Conservation (phyloP, 2,329 filamentous ascomycete genomes). For the Bretziella fagacearum region DNA sequence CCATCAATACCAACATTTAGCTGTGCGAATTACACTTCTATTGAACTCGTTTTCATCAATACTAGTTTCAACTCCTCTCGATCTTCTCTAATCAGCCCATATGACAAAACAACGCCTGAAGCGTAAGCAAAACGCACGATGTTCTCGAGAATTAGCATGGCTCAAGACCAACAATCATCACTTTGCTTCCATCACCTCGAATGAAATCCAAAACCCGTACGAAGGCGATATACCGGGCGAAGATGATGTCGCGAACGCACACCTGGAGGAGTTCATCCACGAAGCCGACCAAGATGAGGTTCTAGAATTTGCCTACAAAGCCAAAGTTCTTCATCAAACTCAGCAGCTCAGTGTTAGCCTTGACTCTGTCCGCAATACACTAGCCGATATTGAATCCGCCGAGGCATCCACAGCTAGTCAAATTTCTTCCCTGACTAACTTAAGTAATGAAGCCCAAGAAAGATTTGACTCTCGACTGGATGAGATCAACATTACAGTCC, state of each 20-base stretch:
- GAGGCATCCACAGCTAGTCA: constrained; percentile 10
- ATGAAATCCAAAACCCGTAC: background rate
- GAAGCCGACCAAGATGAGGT: constrained; percentile 7
- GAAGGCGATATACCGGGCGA: background rate
- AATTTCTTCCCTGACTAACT: constrained; percentile 5
- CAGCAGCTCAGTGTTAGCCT: constrained; percentile 4
- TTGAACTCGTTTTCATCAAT: too few relatives aligned
- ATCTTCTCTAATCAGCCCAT: too few relatives aligned
- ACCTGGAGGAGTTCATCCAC: constrained; percentile 8
- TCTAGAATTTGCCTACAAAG: constrained; percentile 12
- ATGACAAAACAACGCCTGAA: too few relatives aligned
- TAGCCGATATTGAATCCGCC: constrained; percentile 9
- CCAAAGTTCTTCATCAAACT: constrained; percentile 9
- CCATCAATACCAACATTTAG: too few relatives aligned
- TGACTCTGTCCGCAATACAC: constrained; percentile 8
- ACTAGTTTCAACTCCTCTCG: too few relatives aligned
- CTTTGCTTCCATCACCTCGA: background rate
- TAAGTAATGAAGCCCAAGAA: constrained; percentile 2
- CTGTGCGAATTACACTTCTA: too few relatives aligned
- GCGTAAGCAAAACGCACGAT: too few relatives aligned
- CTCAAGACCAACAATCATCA: constrained; percentile 1
- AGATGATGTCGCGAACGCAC: background rate
- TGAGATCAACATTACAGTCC: constrained; percentile 3
- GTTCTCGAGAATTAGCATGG: background rate
- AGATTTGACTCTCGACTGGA: constrained; percentile 7